phyloP scores from a whole-genome alignment of 2,329 filamentous ascomycete genomes.

The Phialophora expanda region DNA sequence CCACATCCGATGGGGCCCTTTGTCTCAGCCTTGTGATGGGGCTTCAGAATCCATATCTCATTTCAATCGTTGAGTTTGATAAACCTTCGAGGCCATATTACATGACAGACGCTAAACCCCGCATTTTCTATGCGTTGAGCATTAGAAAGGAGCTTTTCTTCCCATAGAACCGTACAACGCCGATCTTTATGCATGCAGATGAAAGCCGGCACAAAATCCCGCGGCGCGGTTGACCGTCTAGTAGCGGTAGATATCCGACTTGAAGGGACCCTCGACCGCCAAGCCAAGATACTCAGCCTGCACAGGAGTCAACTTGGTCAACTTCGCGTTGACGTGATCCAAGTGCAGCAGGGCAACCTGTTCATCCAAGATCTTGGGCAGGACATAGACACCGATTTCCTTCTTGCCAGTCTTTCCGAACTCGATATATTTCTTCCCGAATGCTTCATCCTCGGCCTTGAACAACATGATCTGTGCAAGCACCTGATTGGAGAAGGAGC shows the following conservation, averaged over 20 bases:
- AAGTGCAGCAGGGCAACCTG: conserved; percentile 95
- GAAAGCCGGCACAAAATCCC: conserved; percentile 14
- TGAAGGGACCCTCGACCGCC: conserved; percentile 86
- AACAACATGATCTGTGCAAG: conserved; percentile 98
- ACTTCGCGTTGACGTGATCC: conserved; percentile 90
- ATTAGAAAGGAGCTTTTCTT: conserved; percentile 32
- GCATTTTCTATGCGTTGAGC: conserved; percentile 40
- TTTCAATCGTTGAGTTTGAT: conserved; percentile 27
- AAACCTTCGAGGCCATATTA: conserved; percentile 25
- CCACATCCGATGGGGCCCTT: neutral
- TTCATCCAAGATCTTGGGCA: conserved; percentile 99
- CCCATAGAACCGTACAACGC: conserved; percentile 23
- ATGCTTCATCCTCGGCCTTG: conserved; percentile 87
- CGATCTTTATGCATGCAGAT: conserved; percentile 22
- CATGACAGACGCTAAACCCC: conserved; percentile 4
- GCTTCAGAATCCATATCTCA: conserved; percentile 26
- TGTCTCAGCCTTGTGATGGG: conserved; percentile 3
- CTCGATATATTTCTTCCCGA: conserved; percentile 92
- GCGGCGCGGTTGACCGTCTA: conserved; percentile 20
- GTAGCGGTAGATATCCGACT: conserved; percentile 80
- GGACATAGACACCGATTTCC: conserved; percentile 88
- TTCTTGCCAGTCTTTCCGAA: conserved; percentile 93
- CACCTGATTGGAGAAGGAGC: conserved; percentile 99
- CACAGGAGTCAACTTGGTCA: conserved; percentile 79
- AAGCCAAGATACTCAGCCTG: conserved; percentile 97